Percentiles rank a stretch among this genome's conserved stretches.
Evolutionary conservation across 306 rosid species (phyloP).

Genomic region (peach (Prunus persica)): DNA sequence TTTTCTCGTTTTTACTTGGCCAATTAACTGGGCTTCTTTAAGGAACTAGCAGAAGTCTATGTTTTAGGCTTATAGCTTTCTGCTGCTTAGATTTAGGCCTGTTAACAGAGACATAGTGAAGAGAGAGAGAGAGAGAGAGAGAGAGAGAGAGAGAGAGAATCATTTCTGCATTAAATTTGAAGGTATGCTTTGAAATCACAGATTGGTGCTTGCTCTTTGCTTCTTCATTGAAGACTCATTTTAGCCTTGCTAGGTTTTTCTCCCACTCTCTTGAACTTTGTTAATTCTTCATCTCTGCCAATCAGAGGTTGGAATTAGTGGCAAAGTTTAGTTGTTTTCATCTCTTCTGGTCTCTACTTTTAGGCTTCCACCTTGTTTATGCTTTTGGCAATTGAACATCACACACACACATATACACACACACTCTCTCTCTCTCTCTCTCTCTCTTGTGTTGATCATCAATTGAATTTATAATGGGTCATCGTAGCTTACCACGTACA

Average conservation of each 20-base stretch:
- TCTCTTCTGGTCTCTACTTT: conserved; percentile 13
- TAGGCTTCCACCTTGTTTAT: conserved; percentile 10
- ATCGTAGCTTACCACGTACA: too few species aligned
- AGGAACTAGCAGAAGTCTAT: conserved; percentile 55
- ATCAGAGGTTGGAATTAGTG: conserved; percentile 32
- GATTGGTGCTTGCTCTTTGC: conserved; percentile 7
- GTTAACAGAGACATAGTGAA: conserved; percentile 13
- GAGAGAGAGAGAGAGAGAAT: conserved; percentile 23
- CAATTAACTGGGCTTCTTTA: conserved; percentile 53
- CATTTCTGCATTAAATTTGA: conserved; percentile 17
- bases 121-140: conserved; percentile 12
- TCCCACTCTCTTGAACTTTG: conserved; percentile 4
- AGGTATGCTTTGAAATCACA: conserved; percentile 28
- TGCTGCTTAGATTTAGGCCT: conserved; percentile 54
- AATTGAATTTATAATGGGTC: background rate
- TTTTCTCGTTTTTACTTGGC: conserved; percentile 35
- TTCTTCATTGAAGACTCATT: conserved; percentile 3
- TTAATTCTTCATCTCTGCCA: conserved; percentile 13
- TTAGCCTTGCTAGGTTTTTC: background rate
- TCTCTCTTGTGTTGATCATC: conserved; percentile 11
- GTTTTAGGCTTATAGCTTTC: conserved; percentile 34
- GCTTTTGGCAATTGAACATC: conserved; percentile 7
- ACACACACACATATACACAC: too few species aligned
- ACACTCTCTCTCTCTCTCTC: conserved; percentile 6
- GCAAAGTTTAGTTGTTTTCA: conserved; percentile 33